phyloP scores from a whole-genome alignment of 805 yeast species.

The Alloascoidea africana region DNA sequence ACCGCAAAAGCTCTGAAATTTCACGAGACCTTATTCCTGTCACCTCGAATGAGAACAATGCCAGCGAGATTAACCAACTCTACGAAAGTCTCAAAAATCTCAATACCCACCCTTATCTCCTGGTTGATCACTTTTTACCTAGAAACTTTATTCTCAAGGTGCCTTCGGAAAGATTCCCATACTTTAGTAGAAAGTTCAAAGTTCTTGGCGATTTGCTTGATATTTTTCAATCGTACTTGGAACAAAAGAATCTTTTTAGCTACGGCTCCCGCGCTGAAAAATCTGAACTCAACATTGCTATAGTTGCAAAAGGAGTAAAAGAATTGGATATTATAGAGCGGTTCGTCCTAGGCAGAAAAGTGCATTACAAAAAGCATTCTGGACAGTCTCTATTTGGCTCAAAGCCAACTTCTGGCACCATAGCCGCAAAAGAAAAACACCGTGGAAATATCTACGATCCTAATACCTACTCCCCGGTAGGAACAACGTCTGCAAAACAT shows the following conservation, averaged over 20 bases:
- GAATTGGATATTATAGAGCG: constrained; percentile 66
- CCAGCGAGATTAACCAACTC: neutral
- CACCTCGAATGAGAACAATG: no score
- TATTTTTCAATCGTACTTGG: constrained; percentile 18
- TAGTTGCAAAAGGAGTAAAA: constrained; percentile 46
- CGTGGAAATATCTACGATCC: no score
- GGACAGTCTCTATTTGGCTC: constrained; percentile 47
- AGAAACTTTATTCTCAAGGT: constrained; percentile 52
- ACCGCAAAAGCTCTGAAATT: no score
- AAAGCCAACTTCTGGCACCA: constrained; percentile 18
- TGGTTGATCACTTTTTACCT: constrained; percentile 70
- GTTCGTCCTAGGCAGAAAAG: constrained; percentile 42
- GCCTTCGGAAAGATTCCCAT: constrained; percentile 35
- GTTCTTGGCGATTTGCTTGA: constrained; percentile 35
- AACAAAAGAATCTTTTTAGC: no score
- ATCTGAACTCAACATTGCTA: constrained; percentile 22
- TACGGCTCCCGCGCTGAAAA: no score
- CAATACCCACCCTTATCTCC: constrained; percentile 49
- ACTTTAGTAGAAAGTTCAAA: constrained; percentile 44
- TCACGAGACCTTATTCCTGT: no score
- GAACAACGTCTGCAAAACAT: neutral
- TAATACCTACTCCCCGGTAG: neutral
- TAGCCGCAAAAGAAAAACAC: no score
- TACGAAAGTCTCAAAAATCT: constrained; percentile 22
- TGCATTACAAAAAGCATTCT: constrained; percentile 44